Evolutionary conservation across 2,329 filamentous ascomycete genomes (phyloP).

Genomic region (Lasiodiplodia citricola): DNA sequence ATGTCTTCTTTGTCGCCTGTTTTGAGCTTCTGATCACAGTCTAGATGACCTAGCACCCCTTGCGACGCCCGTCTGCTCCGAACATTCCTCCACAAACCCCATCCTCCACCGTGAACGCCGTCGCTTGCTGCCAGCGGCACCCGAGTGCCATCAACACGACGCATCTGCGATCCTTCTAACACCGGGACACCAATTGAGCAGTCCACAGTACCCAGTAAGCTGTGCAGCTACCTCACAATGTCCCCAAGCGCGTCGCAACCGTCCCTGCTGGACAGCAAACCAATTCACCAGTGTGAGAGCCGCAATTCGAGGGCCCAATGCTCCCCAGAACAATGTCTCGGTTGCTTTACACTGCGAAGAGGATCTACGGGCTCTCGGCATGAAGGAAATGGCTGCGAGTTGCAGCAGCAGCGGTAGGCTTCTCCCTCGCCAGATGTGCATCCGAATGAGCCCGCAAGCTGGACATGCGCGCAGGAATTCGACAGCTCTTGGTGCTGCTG

Average conservation of each 20-base stretch:
- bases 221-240: neutral
- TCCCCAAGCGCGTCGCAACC: neutral
- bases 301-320: neutral
- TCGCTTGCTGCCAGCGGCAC: neutral
- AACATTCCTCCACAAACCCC: neutral
- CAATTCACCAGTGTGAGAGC: neutral
- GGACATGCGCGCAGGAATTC: neutral
- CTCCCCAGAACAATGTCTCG: neutral
- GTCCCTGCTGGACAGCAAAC: neutral
- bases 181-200: neutral
- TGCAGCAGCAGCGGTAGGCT: neutral
- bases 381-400: neutral
- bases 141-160: neutral
- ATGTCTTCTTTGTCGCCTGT: neutral
- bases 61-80: neutral
- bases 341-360: neutral
- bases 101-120: neutral
- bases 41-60: neutral
- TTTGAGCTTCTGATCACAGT: neutral
- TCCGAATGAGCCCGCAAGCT: neutral
- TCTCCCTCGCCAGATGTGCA: neutral
- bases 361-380: neutral
- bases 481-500: neutral
- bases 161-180: neutral
- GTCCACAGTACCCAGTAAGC: neutral